Evolutionary conservation across 768 basidiomycete genomes (phyloP).

Genomic region (Postia placenta): DNA sequence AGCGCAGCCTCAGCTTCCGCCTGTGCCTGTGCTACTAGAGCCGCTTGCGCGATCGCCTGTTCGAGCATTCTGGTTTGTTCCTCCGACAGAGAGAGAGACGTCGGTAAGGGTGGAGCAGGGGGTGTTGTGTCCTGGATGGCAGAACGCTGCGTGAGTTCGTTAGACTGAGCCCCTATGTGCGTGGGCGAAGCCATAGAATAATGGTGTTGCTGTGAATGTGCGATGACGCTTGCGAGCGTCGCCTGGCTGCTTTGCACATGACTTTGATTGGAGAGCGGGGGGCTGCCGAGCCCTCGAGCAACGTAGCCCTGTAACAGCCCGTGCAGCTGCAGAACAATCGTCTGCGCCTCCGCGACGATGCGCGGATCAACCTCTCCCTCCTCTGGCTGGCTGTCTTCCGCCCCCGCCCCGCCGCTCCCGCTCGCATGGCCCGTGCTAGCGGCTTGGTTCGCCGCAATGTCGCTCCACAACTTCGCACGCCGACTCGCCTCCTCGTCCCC

Average conservation of each 20-base stretch:
- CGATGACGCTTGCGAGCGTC: slow-evolving; percentile 66
- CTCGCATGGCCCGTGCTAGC: not conserved
- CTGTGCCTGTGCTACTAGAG: slow-evolving; percentile 69
- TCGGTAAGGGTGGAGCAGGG: slow-evolving; percentile 6
- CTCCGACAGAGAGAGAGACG: slow-evolving; percentile 59
- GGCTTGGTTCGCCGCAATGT: slow-evolving; percentile 38
- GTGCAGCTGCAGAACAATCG: slow-evolving; percentile 48
- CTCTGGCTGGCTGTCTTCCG: slow-evolving; percentile 28
- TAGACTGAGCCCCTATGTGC: not conserved
- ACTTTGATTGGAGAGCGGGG: slow-evolving; percentile 13
- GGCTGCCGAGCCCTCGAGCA: slow-evolving; percentile 43
- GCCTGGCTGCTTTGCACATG: slow-evolving; percentile 47
- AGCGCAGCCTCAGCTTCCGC: slow-evolving; percentile 74
- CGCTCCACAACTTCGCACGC: slow-evolving; percentile 64
- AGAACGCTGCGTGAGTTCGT: slow-evolving; percentile 5
- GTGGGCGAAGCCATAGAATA: slow-evolving; percentile 3
- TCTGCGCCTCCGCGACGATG: slow-evolving; percentile 44
- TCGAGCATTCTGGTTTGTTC: slow-evolving; percentile 67
- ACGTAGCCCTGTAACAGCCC: slow-evolving; percentile 52
- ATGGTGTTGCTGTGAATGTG: slow-evolving; percentile 56
- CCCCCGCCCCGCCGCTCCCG: not conserved
- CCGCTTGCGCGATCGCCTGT: slow-evolving; percentile 68
- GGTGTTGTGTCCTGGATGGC: slow-evolving; percentile 6
- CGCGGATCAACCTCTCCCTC: slow-evolving; percentile 55
- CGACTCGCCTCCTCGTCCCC: slow-evolving; percentile 36